Evolutionary conservation across 1,284 basidiomycete genomes (phyloP).

Genomic region (Schizopora paradoxa): DNA sequence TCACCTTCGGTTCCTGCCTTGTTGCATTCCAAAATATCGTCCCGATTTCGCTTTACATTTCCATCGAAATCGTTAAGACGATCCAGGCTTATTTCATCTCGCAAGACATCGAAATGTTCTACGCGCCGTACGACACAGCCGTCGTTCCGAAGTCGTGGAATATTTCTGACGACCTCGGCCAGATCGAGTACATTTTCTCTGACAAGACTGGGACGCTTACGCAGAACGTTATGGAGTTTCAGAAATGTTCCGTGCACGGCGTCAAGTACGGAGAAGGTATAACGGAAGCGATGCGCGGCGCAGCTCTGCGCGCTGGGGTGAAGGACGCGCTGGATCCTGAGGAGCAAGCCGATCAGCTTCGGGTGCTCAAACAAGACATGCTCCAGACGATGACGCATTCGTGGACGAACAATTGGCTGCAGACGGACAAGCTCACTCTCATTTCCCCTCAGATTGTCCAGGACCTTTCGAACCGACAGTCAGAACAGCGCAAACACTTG

Average conservation of each 20-base stretch:
- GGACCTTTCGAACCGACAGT: conserved; percentile 60
- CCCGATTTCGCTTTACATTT: conserved; percentile 95
- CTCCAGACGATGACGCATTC: conserved; percentile 64
- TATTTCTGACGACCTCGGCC: conserved; percentile 95
- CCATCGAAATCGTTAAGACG: conserved; percentile 97
- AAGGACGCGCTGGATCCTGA: conserved; percentile 59
- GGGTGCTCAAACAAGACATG: conserved; percentile 73
- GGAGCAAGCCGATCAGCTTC: conserved; percentile 65
- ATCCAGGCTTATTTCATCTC: conserved; percentile 97
- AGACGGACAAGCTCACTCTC: conserved; percentile 79
- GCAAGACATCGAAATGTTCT: conserved; percentile 98
- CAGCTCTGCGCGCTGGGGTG: conserved; percentile 78
- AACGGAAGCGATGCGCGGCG: conserved; percentile 92
- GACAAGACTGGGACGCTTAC: conserved; percentile 98
- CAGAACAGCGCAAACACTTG: conserved; percentile 63
- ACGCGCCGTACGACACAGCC: conserved; percentile 78
- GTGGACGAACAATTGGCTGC: conserved; percentile 90
- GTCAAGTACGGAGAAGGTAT: conserved; percentile 87
- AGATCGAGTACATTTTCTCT: conserved; percentile 97
- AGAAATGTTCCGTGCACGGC: conserved; percentile 88
- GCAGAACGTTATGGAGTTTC: conserved; percentile 98
- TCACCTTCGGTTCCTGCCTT: conserved; percentile 87
- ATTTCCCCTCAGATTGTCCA: conserved; percentile 82
- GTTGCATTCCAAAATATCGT: conserved; percentile 98
- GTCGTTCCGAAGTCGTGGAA: conserved; percentile 98